A percentile compares a stretch with the other conserved stretches of the same genome.
phyloP scores from a whole-genome alignment of 257 asterid genomes.

The Rhazya stricta region DNA sequence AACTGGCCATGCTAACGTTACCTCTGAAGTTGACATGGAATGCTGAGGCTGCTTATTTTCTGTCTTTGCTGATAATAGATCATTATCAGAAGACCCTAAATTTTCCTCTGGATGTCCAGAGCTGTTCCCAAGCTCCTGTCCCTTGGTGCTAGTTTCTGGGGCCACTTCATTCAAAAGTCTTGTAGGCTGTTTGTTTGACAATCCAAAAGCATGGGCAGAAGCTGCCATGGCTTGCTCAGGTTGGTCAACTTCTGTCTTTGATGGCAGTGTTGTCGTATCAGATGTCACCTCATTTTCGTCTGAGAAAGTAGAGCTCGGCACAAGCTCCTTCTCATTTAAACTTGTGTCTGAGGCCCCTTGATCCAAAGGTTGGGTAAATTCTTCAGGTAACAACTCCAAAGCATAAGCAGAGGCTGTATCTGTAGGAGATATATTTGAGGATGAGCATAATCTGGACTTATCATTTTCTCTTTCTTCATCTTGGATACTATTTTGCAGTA shows the following conservation, averaged over 20 bases:
- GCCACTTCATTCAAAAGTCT: slow-evolving; percentile 18
- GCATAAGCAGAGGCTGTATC: slow-evolving; percentile 24
- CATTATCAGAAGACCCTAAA: slow-evolving; percentile 5
- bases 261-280: slow-evolving; percentile 13
- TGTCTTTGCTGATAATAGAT: slow-evolving; percentile 12
- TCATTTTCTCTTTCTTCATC: slow-evolving; percentile 13
- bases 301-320: slow-evolving; percentile 22
- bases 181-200: slow-evolving; percentile 13
- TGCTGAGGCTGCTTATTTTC: slow-evolving; percentile 28
- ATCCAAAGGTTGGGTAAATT: slow-evolving; percentile 17
- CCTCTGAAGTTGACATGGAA: slow-evolving; percentile 28
- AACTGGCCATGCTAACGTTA: slow-evolving; percentile 32
- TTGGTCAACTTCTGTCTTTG: slow-evolving; percentile 1
- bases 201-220: slow-evolving; percentile 16
- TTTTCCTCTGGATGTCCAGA: slow-evolving; percentile 15
- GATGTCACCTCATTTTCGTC: slow-evolving; percentile 22
- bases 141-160: slow-evolving; percentile 22
- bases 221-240: neutral
- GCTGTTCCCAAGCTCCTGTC: slow-evolving; percentile 18
- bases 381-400: slow-evolving; percentile 26
- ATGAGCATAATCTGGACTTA: slow-evolving; percentile 15
- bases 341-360: slow-evolving; percentile 28
- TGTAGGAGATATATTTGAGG: slow-evolving; percentile 20
- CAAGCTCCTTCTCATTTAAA: slow-evolving; percentile 29
- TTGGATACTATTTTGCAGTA: slow-evolving; percentile 16